Evolutionary conservation across 2,329 filamentous ascomycete genomes (phyloP).

Genomic region (Pestalotiopsis sp.): DNA sequence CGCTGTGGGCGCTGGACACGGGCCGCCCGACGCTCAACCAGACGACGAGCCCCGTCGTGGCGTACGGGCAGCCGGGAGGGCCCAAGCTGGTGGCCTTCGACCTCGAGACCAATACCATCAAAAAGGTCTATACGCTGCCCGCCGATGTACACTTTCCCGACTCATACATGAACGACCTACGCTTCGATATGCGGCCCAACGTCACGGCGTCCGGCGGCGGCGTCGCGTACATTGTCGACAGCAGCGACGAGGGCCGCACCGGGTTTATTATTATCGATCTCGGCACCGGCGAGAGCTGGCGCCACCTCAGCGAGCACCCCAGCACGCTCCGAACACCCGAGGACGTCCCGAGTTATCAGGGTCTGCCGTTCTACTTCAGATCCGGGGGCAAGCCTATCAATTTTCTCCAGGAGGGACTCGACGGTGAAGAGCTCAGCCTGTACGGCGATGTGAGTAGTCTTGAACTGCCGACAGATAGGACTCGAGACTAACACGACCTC

Average conservation of each 20-base stretch:
- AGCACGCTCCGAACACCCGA: conserved; percentile 29
- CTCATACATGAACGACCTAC: conserved; percentile 48
- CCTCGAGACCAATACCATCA: conserved; percentile 39
- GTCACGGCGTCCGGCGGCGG: conserved; percentile 39
- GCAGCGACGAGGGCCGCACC: conserved; percentile 45
- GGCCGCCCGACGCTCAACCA: conserved; percentile 44
- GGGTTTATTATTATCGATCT: conserved; percentile 50
- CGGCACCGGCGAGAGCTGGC: conserved; percentile 41
- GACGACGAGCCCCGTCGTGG: conserved; percentile 38
- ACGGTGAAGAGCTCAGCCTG: conserved; percentile 31
- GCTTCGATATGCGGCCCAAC: conserved; percentile 46
- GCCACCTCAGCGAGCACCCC: conserved; percentile 36
- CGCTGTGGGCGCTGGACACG: conserved; percentile 47
- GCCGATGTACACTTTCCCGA: conserved; percentile 44
- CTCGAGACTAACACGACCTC: conserved; percentile 9
- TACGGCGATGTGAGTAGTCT: conserved; percentile 26
- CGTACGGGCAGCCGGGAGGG: conserved; percentile 45
- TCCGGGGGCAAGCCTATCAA: conserved; percentile 23
- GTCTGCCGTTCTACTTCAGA: conserved; percentile 33
- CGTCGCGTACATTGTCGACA: conserved; percentile 48
- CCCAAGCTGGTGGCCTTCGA: conserved; percentile 46
- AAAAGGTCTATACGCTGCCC: conserved; percentile 43
- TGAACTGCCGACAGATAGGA: no score
- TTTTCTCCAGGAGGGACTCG: conserved; percentile 34
- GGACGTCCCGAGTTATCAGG: conserved; percentile 35